Conservation (phyloP, 257 asterid genomes). For the Parsonsia alboflavescens region DNA sequence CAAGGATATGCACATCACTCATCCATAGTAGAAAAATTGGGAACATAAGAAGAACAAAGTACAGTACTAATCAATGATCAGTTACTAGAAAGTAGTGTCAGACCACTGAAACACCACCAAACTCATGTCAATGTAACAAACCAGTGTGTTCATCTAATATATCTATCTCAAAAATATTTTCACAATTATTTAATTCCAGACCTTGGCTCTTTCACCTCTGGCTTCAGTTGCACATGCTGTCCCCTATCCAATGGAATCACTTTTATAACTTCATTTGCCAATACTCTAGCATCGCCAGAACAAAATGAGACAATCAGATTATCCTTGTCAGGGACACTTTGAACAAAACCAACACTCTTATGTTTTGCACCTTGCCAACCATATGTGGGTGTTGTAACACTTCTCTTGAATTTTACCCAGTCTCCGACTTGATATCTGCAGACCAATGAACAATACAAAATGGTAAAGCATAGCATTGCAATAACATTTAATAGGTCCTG, state of each 20-base stretch:
- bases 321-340: constrained; percentile 70
- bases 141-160: not conserved
- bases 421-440: constrained; percentile 80
- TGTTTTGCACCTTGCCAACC: constrained; percentile 97
- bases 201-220: constrained; percentile 94
- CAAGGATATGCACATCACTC: not conserved
- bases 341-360: constrained; percentile 93
- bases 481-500: constrained; percentile 7
- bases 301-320: constrained; percentile 81
- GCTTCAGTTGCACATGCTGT: constrained; percentile 87
- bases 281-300: constrained; percentile 69
- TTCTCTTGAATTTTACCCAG: constrained; percentile 92
- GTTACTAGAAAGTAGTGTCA: constrained; percentile 1
- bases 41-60: not conserved
- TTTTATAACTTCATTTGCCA: constrained; percentile 70
- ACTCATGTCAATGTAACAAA: not conserved
- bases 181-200: constrained; percentile 24
- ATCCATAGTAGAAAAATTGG: not conserved
- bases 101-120: not conserved
- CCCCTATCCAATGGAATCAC: constrained; percentile 96
- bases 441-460: constrained; percentile 14
- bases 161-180: constrained; percentile 5
- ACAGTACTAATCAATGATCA: not conserved
- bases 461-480: not conserved
- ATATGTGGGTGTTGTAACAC: constrained; percentile 59